Base-by-base conservation (phyloP, 2,329 filamentous ascomycete species). In the Calycina herbarum region DNA sequence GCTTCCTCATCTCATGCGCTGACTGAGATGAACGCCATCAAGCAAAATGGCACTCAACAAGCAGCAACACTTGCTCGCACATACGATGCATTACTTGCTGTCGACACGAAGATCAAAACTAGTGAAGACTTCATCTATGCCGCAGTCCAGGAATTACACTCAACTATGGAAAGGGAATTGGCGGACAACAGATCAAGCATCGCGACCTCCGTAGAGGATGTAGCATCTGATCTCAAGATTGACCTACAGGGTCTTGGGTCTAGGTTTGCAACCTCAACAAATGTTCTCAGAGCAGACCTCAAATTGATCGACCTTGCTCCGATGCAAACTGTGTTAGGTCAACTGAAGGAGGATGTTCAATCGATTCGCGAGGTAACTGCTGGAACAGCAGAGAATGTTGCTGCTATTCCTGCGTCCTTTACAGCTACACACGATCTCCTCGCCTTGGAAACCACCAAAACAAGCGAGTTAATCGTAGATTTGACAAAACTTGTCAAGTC, bases 401-500 rank as follows among this genome's bases (percentile, higher is more conserved):
- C 31, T 1, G 61, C 61, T 40, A 57, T 62, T 40, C 48, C 51
- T 56, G 24, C 17, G 27, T 35, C 61, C 3, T 35, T 62, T 13
- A 29, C 20, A 15, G n/a, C 31, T 20, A 40, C 24, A 8, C 40
- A 40, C 29, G 24, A 17, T 24, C 48, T 57, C 7, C 15, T 62
- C 13, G 24, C 51, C n/a, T 63, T 54, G 13, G 61, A 63, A 31
- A 58, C 10, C 35, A 38, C 62, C 17, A 51, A 63, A 15, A 63
- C 61, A 15, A 62, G 33, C 8, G 57, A 57, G 38, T 68, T 65
- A 5, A 24, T 71, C 8, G 66, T 65, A 33, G 61, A 62, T 3
- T 29, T 71, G 57, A 66, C 56, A 42, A 58, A 62, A 20, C 59
- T 67, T 38, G 45, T 69, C n/a, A 56, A 64, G 35, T 66, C 64